A percentile compares a stretch with the other conserved stretches of the same genome.
Conservation (phyloP, 148 eudicot genomes). For the Fallopia convolvulus region DNA sequence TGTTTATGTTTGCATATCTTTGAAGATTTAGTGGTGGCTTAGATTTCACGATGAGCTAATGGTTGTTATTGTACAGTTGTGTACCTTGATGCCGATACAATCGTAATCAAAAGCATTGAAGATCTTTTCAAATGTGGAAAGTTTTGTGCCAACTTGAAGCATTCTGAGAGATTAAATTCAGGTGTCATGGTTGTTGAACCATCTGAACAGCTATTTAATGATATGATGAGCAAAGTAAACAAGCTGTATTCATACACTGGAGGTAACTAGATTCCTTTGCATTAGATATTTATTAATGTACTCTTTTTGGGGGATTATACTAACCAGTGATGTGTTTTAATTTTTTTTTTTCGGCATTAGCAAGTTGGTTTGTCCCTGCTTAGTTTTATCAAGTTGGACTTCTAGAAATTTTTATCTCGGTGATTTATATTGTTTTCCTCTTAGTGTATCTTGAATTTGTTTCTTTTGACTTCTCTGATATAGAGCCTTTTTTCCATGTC, state of each 20-base stretch:
- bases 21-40: not conserved
- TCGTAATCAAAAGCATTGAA: conserved; percentile 80
- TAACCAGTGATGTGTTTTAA: not conserved
- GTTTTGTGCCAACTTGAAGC: conserved; percentile 97
- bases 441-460: not conserved
- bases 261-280: conserved; percentile 39
- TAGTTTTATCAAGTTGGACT: not conserved
- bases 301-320: not conserved
- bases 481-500: not conserved
- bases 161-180: conserved; percentile 97
- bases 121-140: conserved; percentile 83
- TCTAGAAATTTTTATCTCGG: not conserved
- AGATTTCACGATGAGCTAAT: not conserved
- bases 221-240: conserved; percentile 75
- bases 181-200: conserved; percentile 98
- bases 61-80: conserved; percentile 53
- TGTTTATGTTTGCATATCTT: not conserved
- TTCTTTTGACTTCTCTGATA: not conserved
- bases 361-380: not conserved
- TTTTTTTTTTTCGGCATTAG: not conserved
- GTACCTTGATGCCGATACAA: conserved; percentile 98
- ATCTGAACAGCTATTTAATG: conserved; percentile 65
- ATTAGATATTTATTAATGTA: not conserved
- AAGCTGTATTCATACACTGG: conserved; percentile 87
- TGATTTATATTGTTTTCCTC: not conserved